Percentiles rank a stretch among this genome's conserved stretches.
Conservation (phyloP, 352 stramenopile species). For the Hyaloperonospora arabidopsidis region DNA sequence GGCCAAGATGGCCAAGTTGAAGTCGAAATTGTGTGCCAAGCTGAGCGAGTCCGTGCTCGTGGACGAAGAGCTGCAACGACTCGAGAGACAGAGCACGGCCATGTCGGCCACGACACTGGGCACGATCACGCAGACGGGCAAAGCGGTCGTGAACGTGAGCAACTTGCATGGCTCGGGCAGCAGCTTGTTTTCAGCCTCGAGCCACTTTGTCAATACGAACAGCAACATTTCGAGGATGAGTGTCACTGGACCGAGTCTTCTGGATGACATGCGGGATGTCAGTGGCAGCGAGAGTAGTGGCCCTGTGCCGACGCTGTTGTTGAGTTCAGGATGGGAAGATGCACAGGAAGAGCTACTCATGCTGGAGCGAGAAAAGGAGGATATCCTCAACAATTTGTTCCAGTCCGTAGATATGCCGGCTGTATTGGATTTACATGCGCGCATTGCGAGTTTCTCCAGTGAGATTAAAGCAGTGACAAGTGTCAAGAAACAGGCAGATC, state of each 20-base stretch:
- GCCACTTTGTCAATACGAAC: constrained; percentile 17
- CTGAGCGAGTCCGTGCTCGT: constrained; percentile 56
- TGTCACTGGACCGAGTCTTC: constrained; percentile 12
- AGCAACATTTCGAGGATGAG: constrained; percentile 23
- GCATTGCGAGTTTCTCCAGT: constrained; percentile 62
- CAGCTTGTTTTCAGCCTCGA: constrained; percentile 4
- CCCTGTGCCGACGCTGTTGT: constrained; percentile 13
- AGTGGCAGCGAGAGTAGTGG: constrained; percentile 32
- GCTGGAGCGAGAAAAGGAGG: constrained; percentile 65
- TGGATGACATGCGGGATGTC: constrained; percentile 27
- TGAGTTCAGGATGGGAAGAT: constrained; percentile 36
- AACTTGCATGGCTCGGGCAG: constrained; percentile 21
- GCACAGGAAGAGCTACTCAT: constrained; percentile 51
- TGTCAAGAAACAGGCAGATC: constrained; percentile 71
- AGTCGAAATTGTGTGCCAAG: constrained; percentile 62
- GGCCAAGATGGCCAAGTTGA: constrained; percentile 65
- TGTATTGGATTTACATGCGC: constrained; percentile 60
- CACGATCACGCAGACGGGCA: constrained; percentile 29
- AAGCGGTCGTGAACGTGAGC: constrained; percentile 29
- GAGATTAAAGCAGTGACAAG: constrained; percentile 74
- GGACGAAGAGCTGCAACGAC: constrained; percentile 55
- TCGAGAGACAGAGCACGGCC: constrained; percentile 60
- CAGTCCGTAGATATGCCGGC: constrained; percentile 48
- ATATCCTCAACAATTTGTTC: constrained; percentile 62
- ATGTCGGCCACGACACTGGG: constrained; percentile 52